phyloP scores from a whole-genome alignment of 345 rosid species.

The Corchorus capsularis region DNA sequence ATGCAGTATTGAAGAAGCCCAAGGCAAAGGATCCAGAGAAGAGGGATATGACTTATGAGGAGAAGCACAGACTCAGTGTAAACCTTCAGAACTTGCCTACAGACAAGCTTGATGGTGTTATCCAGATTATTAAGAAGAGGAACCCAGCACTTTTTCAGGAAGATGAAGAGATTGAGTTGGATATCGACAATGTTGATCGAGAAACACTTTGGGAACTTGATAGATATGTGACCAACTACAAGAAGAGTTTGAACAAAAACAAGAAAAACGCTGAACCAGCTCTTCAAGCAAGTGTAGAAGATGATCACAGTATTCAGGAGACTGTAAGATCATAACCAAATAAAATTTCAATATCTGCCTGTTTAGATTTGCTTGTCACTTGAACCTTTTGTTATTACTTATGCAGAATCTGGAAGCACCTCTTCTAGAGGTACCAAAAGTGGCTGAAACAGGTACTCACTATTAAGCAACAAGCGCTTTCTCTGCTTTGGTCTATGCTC shows the following conservation, averaged over 20 bases:
- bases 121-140: constrained; percentile 82
- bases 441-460: constrained; percentile 40
- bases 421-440: constrained; percentile 28
- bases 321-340: constrained; percentile 41
- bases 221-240: constrained; percentile 52
- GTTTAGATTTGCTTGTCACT: constrained; percentile 5
- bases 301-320: constrained; percentile 38
- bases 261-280: constrained; percentile 42
- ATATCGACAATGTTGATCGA: constrained; percentile 77
- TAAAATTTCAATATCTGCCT: constrained; percentile 13
- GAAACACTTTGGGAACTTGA: constrained; percentile 93
- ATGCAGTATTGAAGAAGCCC: constrained; percentile 44
- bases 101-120: constrained; percentile 67
- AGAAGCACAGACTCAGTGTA: constrained; percentile 77
- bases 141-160: constrained; percentile 66
- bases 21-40: constrained; percentile 39
- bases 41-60: constrained; percentile 76
- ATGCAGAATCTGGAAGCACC: constrained; percentile 38
- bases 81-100: constrained; percentile 77
- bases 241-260: constrained; percentile 45
- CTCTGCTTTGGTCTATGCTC: background rate
- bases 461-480: constrained; percentile 9
- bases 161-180: constrained; percentile 92
- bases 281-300: constrained; percentile 39
- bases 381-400: background rate